phyloP scores from a whole-genome alignment of 1,284 basidiomycete species.

The Chalciporus sp. region DNA sequence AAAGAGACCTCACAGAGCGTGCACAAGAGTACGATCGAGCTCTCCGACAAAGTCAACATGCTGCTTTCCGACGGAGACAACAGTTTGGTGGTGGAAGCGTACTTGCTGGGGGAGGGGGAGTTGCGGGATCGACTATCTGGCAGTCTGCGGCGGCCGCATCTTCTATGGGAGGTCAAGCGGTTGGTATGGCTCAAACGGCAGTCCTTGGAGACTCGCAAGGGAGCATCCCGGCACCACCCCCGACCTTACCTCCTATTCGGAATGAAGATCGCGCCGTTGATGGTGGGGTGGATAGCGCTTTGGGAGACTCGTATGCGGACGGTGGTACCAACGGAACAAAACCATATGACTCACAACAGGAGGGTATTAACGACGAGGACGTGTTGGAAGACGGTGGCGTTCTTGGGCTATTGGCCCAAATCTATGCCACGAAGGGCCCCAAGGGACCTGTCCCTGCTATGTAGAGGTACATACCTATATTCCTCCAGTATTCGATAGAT shows the following conservation, averaged over 20 bases:
- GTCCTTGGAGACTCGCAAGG: conserved; percentile 74
- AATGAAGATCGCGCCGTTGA: conserved; percentile 52
- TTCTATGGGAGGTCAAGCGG: conserved; percentile 26
- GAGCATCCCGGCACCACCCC: conserved; percentile 33
- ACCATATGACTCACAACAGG: conserved; percentile 41
- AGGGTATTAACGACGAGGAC: conserved; percentile 59
- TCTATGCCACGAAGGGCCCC: conserved; percentile 65
- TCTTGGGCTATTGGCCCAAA: conserved; percentile 74
- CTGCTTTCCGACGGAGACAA: conserved; percentile 49
- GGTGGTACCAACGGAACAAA: conserved; percentile 47
- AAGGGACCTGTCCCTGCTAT: conserved; percentile 52
- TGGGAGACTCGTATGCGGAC: conserved; percentile 74
- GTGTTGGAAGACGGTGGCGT: conserved; percentile 68
- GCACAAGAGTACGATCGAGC: conserved; percentile 75
- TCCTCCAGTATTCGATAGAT: background rate
- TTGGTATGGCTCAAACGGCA: conserved; percentile 62
- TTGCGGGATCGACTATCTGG: conserved; percentile 27
- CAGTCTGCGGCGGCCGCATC: conserved; percentile 26
- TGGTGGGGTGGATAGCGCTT: conserved; percentile 57
- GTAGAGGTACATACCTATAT: conserved; percentile 22
- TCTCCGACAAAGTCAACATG: conserved; percentile 66
- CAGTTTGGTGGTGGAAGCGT: conserved; percentile 38
- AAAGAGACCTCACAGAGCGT: conserved; percentile 50
- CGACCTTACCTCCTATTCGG: conserved; percentile 32
- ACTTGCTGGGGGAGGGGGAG: conserved; percentile 32